These are phyloP conservation scores for Fusarium virguliforme DNA, from an alignment of 2,329 filamentous ascomycete genomes.

Conservation along the genomic window DNA sequence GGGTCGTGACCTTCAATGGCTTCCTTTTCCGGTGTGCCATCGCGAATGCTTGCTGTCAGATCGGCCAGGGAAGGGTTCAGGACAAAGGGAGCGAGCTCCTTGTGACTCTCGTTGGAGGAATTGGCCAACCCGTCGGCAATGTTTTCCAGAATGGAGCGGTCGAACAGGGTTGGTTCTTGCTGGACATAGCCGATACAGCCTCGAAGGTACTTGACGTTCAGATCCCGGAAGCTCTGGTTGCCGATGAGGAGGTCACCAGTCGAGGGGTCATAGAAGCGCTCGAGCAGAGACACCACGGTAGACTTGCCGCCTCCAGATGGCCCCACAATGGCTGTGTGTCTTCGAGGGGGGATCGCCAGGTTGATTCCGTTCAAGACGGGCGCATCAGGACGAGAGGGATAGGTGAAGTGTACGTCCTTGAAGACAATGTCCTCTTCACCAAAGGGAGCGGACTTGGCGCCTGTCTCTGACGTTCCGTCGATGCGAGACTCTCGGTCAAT, in stretches of 20 bases:
- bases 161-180: constrained; percentile 60
- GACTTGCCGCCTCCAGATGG: constrained; percentile 71
- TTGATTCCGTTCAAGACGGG: constrained; percentile 60
- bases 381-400: constrained; percentile 59
- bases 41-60: constrained; percentile 6
- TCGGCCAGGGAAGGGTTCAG: neutral
- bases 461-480: constrained; percentile 52
- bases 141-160: constrained; percentile 64
- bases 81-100: neutral
- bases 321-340: constrained; percentile 70
- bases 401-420: constrained; percentile 59
- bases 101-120: constrained; percentile 54
- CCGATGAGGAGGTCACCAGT: constrained; percentile 63
- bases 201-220: constrained; percentile 62
- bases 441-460: constrained; percentile 2
- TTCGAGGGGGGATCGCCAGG: constrained; percentile 63
- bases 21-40: neutral
- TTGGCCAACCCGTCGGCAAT: constrained; percentile 65
- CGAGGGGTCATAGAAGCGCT: constrained; percentile 70
- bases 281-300: constrained; percentile 67
- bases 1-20: neutral
- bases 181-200: constrained; percentile 60
- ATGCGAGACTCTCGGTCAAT: constrained; percentile 67
- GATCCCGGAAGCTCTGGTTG: constrained; percentile 60
- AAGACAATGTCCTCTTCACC: constrained; percentile 47